Evolutionary conservation across 1,284 basidiomycete genomes (phyloP).

Genomic region (Cryptococcus sp.): DNA sequence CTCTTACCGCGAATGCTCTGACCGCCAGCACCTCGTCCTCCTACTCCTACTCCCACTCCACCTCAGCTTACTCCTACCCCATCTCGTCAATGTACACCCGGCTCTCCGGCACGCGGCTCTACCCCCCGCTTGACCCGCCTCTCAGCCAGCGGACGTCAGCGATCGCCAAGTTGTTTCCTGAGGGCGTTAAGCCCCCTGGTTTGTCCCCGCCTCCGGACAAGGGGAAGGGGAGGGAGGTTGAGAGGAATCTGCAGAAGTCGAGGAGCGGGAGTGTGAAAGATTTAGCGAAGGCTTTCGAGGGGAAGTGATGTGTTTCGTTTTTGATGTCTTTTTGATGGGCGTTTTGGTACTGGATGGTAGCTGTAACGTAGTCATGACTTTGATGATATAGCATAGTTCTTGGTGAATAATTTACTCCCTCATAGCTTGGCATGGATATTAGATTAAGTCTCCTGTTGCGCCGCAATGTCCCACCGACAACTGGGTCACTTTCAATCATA

Average conservation of each 20-base stretch:
- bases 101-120: conserved; percentile 11
- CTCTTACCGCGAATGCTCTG: not conserved
- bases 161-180: conserved; percentile 27
- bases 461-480: too few species aligned
- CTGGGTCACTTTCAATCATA: too few species aligned
- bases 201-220: not conserved
- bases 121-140: conserved; percentile 27
- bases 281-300: conserved; percentile 30
- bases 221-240: not conserved
- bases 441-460: too few species aligned
- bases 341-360: not conserved
- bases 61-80: not conserved
- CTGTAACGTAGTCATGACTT: not conserved
- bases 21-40: conserved; percentile 2
- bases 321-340: conserved; percentile 4
- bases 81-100: not conserved
- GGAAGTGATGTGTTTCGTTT: conserved; percentile 3
- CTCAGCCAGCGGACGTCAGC: conserved; percentile 29
- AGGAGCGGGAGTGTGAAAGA: conserved; percentile 27
- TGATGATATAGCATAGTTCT: not conserved
- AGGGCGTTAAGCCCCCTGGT: not conserved
- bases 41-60: not conserved
- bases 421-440: too few species aligned
- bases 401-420: too few species aligned
- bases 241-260: not conserved